A percentile compares a stretch with the other conserved stretches of the same genome.
Conservation (phyloP, 2,329 filamentous ascomycete species). For the Ploettnerulaceae sp. region DNA sequence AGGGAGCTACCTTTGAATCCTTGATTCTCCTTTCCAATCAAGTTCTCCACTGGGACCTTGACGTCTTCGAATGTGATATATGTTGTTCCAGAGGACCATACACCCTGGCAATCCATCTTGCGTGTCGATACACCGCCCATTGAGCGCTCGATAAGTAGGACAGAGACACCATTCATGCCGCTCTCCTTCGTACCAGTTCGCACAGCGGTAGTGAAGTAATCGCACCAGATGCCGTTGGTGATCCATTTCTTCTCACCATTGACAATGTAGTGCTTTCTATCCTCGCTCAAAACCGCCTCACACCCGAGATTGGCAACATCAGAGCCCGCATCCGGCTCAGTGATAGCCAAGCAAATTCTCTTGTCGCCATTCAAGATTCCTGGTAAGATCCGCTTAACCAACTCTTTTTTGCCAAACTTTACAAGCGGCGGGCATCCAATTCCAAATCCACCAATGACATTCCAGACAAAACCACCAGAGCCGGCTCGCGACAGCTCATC, state of each 20-base stretch:
- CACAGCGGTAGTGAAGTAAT: constrained; percentile 97
- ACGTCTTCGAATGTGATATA: constrained; percentile 99
- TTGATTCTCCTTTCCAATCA: constrained; percentile 96
- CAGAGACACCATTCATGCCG: constrained; percentile 88
- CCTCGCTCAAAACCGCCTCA: constrained; percentile 89
- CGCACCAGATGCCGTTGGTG: constrained; percentile 92
- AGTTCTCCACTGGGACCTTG: constrained; percentile 98
- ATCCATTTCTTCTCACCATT: constrained; percentile 99
- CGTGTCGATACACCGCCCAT: constrained; percentile 83
- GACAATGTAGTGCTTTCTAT: constrained; percentile 98
- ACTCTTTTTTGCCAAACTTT: constrained; percentile 82
- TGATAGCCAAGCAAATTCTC: constrained; percentile 95
- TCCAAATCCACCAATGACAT: constrained; percentile 91
- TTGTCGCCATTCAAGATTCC: constrained; percentile 88
- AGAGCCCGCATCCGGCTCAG: constrained; percentile 89
- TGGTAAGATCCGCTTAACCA: constrained; percentile 84
- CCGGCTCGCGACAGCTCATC: constrained; percentile 88
- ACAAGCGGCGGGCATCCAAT: constrained; percentile 89
- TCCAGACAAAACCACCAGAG: constrained; percentile 94
- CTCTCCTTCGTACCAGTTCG: constrained; percentile 66
- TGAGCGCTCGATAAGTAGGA: constrained; percentile 86
- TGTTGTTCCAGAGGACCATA: constrained; percentile 91
- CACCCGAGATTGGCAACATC: constrained; percentile 95
- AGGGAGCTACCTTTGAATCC: constrained; percentile 70
- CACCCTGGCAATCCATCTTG: constrained; percentile 97